Evolutionary conservation across 1,284 basidiomycete genomes (phyloP), one percentile per base, ranked within the genome.

Genomic region (Earliella scabrosa): DNA sequence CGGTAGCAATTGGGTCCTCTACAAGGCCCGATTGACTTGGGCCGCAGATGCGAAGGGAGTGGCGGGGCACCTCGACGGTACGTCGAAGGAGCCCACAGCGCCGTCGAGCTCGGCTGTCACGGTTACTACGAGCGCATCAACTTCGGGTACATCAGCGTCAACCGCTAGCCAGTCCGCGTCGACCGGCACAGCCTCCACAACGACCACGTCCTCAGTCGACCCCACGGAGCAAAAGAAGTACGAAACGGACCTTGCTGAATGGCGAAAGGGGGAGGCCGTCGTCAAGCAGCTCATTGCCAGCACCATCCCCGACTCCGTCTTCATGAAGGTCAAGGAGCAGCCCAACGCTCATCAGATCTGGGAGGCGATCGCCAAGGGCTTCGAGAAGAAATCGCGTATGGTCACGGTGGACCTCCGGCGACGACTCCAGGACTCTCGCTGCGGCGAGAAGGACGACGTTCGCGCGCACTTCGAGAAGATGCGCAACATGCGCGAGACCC

Each of bases 381-480:
- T 56, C 34, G 52, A 66, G 52, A 18, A 40, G 20, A 55, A 59
- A 21, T 61, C 61, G 18, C 39, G 57, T 44, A 62, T 65, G 52
- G 53, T 64, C 48, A 39, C 52, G 14, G 56, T 67, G 3, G 59
- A 68, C 41, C 50, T 69, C 4, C 43, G 57, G n/a, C 20, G 57
- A 11, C 35, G 54, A 18, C 60, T 69, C 13, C 60, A 65, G 32
- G 61, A 65, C 8, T 32, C 43, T 20, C 11, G 38, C 2, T 68
- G 58, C 50, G 23, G 18, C 0, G 66, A 68, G 4, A 53, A 52
- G 24, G 62, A 54, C 6, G 59, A 68, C 43, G 55, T 68, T 3
- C 48, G 51, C 16, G 27, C 40, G 0, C 66, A 69, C 43, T 59
- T 69, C 21, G 41, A 53, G 5, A 59, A 52, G n/a, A 38, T 69